A percentile compares a stretch with the other conserved stretches of the same genome.
Evolutionary conservation across 1,284 basidiomycete species (phyloP).

Genomic region (Omphalotus olearius): DNA sequence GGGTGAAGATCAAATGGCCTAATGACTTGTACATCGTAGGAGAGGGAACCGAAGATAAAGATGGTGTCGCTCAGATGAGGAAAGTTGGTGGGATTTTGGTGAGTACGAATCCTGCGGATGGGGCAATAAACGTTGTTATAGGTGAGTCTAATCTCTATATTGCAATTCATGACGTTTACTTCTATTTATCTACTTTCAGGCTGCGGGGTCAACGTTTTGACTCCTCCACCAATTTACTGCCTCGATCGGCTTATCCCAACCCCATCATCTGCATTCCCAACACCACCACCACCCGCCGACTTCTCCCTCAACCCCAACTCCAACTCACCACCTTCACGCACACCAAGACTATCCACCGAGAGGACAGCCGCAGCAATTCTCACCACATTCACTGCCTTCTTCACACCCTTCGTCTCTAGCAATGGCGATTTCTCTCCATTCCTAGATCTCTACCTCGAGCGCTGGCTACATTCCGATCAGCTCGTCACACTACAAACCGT

Average conservation of each 20-base stretch:
- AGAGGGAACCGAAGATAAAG: conserved; percentile 22
- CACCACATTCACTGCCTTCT: conserved; percentile 76
- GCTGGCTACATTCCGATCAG: conserved; percentile 91
- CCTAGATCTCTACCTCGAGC: conserved; percentile 70
- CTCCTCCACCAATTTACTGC: conserved; percentile 80
- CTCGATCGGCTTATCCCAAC: conserved; percentile 56
- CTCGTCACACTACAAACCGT: conserved; percentile 78
- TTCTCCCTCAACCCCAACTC: too few relatives aligned
- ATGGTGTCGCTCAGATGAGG: conserved; percentile 39
- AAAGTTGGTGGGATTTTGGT: conserved; percentile 93
- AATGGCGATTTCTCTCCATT: conserved; percentile 75
- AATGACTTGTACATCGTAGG: conserved; percentile 89
- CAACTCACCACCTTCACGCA: too few relatives aligned
- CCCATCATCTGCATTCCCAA: too few relatives aligned
- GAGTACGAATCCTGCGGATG: conserved; percentile 78
- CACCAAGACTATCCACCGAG: conserved; percentile 56
- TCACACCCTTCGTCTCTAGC: conserved; percentile 64
- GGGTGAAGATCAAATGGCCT: conserved; percentile 92
- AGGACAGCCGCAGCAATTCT: conserved; percentile 74
- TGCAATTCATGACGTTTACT: too few relatives aligned
- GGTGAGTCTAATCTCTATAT: conserved; percentile 44
- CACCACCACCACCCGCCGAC: too few relatives aligned
- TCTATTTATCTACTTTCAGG: conserved; percentile 42
- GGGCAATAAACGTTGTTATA: conserved; percentile 74
- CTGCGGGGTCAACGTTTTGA: conserved; percentile 88